These are phyloP conservation scores for Forsythia viridissima DNA, from an alignment of 257 asterid genomes.

Conservation along the genomic window DNA sequence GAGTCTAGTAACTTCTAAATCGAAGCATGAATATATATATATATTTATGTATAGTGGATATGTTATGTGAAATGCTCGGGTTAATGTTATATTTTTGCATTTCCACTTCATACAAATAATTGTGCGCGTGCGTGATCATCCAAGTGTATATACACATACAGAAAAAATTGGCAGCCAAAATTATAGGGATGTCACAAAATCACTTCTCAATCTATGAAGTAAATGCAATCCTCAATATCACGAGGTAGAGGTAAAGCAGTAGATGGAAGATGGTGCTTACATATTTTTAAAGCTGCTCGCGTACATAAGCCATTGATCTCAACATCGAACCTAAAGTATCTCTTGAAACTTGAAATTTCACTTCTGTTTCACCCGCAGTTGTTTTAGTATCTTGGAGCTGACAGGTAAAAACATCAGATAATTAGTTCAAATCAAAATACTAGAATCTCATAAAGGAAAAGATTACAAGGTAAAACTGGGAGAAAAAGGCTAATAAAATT, in stretches of 20 bases:
- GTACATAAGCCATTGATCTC: slow-evolving; percentile 76
- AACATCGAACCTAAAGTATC: slow-evolving; percentile 76
- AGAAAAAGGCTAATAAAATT: background rate
- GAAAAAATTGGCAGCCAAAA: background rate
- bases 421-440: too few relatives aligned
- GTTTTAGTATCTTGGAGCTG: slow-evolving; percentile 70
- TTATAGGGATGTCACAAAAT: background rate
- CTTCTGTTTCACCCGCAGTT: slow-evolving; percentile 67
- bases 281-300: slow-evolving; percentile 61
- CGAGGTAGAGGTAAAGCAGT: background rate
- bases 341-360: slow-evolving; percentile 82
- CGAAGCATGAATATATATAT: background rate
- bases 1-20: background rate
- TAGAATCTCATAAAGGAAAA: background rate
- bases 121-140: background rate
- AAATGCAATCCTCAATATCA: background rate
- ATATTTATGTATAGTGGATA: too few relatives aligned
- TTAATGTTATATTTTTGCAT: background rate
- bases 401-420: slow-evolving; percentile 13
- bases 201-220: background rate
- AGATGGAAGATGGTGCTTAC: slow-evolving; percentile 39
- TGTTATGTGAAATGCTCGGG: background rate
- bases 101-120: background rate
- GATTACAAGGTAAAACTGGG: background rate
- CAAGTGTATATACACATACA: background rate